phyloP scores from a whole-genome alignment of 1,139 yeast genomes.

The Blastobotrys buckinghamii region DNA sequence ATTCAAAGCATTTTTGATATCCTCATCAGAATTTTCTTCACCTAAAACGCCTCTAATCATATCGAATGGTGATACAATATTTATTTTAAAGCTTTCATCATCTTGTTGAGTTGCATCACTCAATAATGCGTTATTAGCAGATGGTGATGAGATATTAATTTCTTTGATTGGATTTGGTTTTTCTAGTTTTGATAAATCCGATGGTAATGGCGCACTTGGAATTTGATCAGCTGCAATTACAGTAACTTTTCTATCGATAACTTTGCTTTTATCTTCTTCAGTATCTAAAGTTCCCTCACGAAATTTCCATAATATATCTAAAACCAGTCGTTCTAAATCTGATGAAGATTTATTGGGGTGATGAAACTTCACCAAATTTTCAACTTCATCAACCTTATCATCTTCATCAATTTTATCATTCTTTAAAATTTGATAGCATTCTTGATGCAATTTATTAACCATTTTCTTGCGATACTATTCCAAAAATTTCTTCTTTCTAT shows the following conservation, averaged over 20 bases:
- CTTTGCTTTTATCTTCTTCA: not conserved
- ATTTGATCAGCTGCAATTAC: not conserved
- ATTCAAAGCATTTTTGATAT: conserved; percentile 29
- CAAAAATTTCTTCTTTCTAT: too few relatives aligned
- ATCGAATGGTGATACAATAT: conserved; percentile 29
- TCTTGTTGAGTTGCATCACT: conserved; percentile 2
- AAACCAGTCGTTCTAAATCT: conserved; percentile 31
- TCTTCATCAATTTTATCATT: conserved; percentile 33
- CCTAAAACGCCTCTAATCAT: conserved; percentile 31
- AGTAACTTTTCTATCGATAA: conserved; percentile 6
- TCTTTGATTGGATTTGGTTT: conserved; percentile 2
- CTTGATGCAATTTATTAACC: conserved; percentile 24
- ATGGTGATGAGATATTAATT: not conserved
- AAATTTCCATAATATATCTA: conserved; percentile 40
- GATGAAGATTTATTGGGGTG: conserved; percentile 16
- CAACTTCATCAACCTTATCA: conserved; percentile 36
- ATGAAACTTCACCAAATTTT: conserved; percentile 28
- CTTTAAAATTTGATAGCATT: conserved; percentile 31
- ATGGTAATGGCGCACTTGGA: conserved; percentile 13
- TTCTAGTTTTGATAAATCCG: conserved; percentile 19
- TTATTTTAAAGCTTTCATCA: conserved; percentile 12
- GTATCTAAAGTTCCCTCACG: conserved; percentile 17
- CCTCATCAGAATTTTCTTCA: conserved; percentile 26
- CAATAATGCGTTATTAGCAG: not conserved
- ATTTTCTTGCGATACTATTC: too few relatives aligned